Percentiles rank a stretch among this genome's conserved stretches.
Evolutionary conservation across 108 stramenopile genomes (phyloP).

Genomic region (Conticribra guillardii): DNA sequence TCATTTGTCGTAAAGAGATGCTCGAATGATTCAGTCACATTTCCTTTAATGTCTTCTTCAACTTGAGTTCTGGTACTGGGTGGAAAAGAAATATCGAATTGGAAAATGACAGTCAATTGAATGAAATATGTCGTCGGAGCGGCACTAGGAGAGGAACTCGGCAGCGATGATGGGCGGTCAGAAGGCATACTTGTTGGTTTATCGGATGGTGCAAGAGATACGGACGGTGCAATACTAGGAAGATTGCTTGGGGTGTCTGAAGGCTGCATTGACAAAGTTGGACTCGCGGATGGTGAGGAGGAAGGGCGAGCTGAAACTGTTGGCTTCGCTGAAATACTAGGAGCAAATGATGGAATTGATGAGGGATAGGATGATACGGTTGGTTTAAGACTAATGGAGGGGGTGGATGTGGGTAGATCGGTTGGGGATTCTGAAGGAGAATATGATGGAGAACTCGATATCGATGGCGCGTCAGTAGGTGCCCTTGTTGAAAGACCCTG

Average conservation of each 20-base stretch:
- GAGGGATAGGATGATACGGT: neutral
- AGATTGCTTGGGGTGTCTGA: neutral
- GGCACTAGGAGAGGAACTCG: neutral
- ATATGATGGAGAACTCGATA: too few relatives aligned
- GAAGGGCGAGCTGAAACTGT: neutral
- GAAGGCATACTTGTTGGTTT: neutral
- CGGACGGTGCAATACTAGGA: neutral
- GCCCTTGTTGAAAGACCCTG: too few relatives aligned
- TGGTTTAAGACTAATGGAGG: neutral
- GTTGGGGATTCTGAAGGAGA: too few relatives aligned
- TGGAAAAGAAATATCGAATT: neutral
- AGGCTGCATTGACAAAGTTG: neutral
- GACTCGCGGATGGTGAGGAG: neutral
- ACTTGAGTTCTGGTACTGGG: neutral
- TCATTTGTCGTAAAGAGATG: neutral
- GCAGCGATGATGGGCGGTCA: neutral
- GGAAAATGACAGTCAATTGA: neutral
- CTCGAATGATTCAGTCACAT: neutral
- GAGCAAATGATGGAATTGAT: constrained; percentile 4
- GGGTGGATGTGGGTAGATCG: too few relatives aligned
- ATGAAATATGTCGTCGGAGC: neutral
- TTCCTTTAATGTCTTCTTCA: neutral
- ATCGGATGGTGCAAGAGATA: neutral
- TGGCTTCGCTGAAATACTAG: neutral
- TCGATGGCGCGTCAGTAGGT: too few relatives aligned